A percentile compares a stretch with the other conserved stretches of the same genome.
phyloP scores from a whole-genome alignment of 768 basidiomycete genomes.

The Psilocybe sp. region DNA sequence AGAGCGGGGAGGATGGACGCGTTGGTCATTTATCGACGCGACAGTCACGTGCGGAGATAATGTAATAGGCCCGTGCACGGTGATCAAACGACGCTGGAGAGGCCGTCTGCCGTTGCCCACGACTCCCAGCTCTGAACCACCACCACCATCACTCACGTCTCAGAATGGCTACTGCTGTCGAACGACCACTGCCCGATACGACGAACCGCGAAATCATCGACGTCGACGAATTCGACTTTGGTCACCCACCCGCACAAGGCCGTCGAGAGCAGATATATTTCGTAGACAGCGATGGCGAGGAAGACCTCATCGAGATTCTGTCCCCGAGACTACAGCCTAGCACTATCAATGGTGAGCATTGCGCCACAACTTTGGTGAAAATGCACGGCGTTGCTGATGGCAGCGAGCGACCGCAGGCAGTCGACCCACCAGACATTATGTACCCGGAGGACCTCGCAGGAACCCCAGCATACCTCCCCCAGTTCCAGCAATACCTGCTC shows the following conservation, averaged over 20 bases:
- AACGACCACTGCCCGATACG: constrained; percentile 21
- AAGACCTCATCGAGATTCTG: constrained; percentile 15
- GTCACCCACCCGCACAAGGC: constrained; percentile 7
- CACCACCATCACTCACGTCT: constrained; percentile 18
- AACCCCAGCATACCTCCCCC: constrained; percentile 37
- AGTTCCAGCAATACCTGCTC: constrained; percentile 47
- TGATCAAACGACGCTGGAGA: too few relatives aligned
- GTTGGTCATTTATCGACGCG: too few relatives aligned
- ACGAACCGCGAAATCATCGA: constrained; percentile 41
- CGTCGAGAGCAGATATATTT: constrained; percentile 31
- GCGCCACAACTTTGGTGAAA: too few relatives aligned
- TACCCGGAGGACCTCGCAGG: constrained; percentile 45
- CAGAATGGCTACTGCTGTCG: constrained; percentile 27
- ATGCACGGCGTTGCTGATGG: constrained; percentile 10
- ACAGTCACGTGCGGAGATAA: too few relatives aligned
- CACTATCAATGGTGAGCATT: constrained; percentile 15
- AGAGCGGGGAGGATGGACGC: too few relatives aligned
- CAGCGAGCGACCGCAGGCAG: constrained; percentile 5
- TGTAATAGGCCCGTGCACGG: too few relatives aligned
- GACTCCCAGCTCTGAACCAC: neutral
- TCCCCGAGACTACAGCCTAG: constrained; percentile 4
- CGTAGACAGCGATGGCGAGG: constrained; percentile 38
- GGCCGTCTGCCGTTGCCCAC: too few relatives aligned
- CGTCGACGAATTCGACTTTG: constrained; percentile 28
- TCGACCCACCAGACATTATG: constrained; percentile 2